A percentile compares a stretch with the other conserved stretches of the same genome.
Conservation (phyloP, 192 early-diverging fungal genomes). For the Coemansia aciculifera region DNA sequence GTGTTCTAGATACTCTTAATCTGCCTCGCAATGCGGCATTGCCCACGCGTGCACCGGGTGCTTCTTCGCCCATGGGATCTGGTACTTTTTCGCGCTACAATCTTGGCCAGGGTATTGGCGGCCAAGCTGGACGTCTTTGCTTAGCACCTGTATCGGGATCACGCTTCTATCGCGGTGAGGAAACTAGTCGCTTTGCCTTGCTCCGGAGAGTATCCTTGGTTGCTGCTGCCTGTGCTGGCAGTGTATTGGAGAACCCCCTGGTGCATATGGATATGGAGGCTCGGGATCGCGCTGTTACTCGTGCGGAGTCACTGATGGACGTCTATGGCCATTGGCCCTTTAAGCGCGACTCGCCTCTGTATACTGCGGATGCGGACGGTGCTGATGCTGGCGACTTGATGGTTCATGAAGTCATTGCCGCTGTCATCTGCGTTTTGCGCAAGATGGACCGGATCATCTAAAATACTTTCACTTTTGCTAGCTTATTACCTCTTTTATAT, state of each 20-base stretch:
- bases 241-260: conserved; percentile 96
- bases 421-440: conserved; percentile 82
- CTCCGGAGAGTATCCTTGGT: conserved; percentile 85
- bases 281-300: conserved; percentile 82
- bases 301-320: conserved; percentile 88
- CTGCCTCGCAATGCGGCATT: conserved; percentile 63
- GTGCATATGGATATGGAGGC: conserved; percentile 79
- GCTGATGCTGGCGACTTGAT: conserved; percentile 54
- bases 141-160: conserved; percentile 31
- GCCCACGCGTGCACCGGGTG: conserved; percentile 55
- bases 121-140: conserved; percentile 30
- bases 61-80: conserved; percentile 17
- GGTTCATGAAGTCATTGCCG: conserved; percentile 69
- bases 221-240: conserved; percentile 93
- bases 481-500: not conserved
- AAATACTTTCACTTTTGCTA: not conserved
- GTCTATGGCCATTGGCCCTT: conserved; percentile 80
- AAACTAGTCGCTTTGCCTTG: conserved; percentile 54
- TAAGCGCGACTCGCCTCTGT: conserved; percentile 59
- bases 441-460: conserved; percentile 86
- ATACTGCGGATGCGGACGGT: conserved; percentile 58
- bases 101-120: conserved; percentile 43
- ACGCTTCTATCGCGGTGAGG: conserved; percentile 39
- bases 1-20: conserved; percentile 77
- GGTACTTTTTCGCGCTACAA: conserved; percentile 6